Percentiles rank a stretch among this genome's conserved stretches.
Conservation (phyloP, 2,329 filamentous ascomycete genomes). For the Aureobasidium sp. region DNA sequence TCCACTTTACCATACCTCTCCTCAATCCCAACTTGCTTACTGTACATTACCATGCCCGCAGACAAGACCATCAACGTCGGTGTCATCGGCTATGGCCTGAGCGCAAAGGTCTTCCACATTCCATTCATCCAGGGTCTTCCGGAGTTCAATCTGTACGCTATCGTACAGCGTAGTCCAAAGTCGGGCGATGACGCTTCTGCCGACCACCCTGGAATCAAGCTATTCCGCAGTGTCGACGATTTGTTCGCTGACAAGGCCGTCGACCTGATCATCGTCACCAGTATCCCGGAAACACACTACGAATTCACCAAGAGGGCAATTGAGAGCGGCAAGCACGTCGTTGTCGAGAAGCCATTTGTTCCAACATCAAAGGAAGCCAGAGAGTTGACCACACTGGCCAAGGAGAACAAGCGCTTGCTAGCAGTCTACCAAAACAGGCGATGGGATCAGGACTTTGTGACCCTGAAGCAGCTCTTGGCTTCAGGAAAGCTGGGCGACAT, state of each 20-base stretch:
- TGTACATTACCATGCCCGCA: not conserved
- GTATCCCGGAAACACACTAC: constrained; percentile 64
- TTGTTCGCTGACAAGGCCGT: constrained; percentile 58
- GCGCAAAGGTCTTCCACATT: constrained; percentile 76
- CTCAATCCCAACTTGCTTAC: no score
- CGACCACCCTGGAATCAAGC: constrained; percentile 57
- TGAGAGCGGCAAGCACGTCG: constrained; percentile 63
- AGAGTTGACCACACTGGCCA: constrained; percentile 41
- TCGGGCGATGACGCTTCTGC: constrained; percentile 56
- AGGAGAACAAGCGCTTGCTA: constrained; percentile 31
- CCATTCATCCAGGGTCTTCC: constrained; percentile 60
- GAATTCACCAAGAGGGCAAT: constrained; percentile 55
- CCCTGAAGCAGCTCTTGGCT: constrained; percentile 53
- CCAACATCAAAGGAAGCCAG: constrained; percentile 60
- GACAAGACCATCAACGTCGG: constrained; percentile 43
- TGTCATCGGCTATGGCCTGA: constrained; percentile 52
- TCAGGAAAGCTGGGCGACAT: constrained; percentile 57
- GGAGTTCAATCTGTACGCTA: constrained; percentile 58
- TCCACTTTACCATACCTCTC: no score
- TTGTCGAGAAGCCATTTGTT: constrained; percentile 78
- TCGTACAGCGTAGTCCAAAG: constrained; percentile 65
- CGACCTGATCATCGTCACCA: constrained; percentile 63
- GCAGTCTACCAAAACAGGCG: constrained; percentile 53
- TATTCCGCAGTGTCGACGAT: constrained; percentile 53
- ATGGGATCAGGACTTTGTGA: constrained; percentile 71